Evolutionary conservation across 352 stramenopile species (phyloP), one percentile per base, ranked within the genome.

Genomic region (Pythium apleroticum): DNA sequence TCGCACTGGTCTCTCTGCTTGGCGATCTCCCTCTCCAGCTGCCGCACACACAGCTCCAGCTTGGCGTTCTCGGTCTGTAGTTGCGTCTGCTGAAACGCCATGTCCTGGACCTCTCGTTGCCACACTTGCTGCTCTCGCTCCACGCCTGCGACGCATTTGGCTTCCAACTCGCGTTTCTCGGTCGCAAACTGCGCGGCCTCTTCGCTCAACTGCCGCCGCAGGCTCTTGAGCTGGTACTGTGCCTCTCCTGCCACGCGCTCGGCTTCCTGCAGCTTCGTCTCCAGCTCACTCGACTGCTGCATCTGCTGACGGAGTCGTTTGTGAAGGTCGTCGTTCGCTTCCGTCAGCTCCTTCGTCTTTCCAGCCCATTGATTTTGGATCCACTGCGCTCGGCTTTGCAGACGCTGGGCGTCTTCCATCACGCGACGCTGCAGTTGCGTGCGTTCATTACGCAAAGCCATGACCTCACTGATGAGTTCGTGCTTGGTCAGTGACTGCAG

Each of bases 21-120:
- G n/a, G 76, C 66, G 20, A 91, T 58, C 20, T 93, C 80, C 8
- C 81, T 68, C 59, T 90, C 80, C 1, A 93, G 68, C 54, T 89
- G 80, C 19, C 77, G 75, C 37, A 90, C 67, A 20, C 62, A 72
- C 19, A 87, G 60, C 30, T 91, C 77, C n/a, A 86, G 73, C 56
- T 90, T 91, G 49, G 64, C 64, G 33, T 84, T 75, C 41, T 89
- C 80, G 0, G 75, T 48, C 59, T 88, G 73, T 24, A 89, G 67
- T 22, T 81, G 33, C 14, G 72, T 78, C 37, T 90, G 76, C 11
- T 73, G 71, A 56, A 86, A 81, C 30, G 60, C 69, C 41, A 68
- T 71, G 59, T 87, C 80, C 28, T 87, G 59, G 6, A 88, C 64
- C 67, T 91, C 80, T 24, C 75, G 76, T 53, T 86, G 74, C 74